phyloP scores from a whole-genome alignment of 805 yeast species.

The Suhomyces emberorum region DNA sequence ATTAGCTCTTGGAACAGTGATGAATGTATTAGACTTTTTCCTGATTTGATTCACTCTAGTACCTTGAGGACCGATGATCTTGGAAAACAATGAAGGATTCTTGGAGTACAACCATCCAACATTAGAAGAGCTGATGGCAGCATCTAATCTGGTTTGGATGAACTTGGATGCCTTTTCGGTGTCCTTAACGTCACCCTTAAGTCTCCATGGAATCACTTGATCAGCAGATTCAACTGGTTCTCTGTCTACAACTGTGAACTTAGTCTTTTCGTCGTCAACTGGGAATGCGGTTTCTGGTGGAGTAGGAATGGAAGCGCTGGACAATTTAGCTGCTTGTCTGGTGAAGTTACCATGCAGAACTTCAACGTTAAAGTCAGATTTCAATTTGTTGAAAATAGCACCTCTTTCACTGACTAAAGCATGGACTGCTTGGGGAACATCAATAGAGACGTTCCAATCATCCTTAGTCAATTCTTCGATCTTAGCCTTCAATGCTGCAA shows the following conservation, averaged over 20 bases:
- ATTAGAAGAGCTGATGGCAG: constrained; percentile 43
- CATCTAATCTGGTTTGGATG: constrained; percentile 48
- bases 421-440: constrained; percentile 57
- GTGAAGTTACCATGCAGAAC: constrained; percentile 55
- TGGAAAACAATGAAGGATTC: constrained; percentile 51
- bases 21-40: constrained; percentile 51
- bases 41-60: constrained; percentile 61
- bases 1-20: constrained; percentile 59
- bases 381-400: constrained; percentile 52
- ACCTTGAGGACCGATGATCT: constrained; percentile 77
- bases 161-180: constrained; percentile 51
- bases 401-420: constrained; percentile 67
- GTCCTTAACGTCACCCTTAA: constrained; percentile 50
- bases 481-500: constrained; percentile 61
- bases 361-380: constrained; percentile 51
- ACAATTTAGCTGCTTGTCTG: constrained; percentile 49
- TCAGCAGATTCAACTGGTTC: constrained; percentile 24
- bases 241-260: constrained; percentile 46
- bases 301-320: constrained; percentile 39
- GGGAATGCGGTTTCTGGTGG: constrained; percentile 50
- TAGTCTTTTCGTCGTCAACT: constrained; percentile 33
- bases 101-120: constrained; percentile 64
- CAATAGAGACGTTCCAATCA: constrained; percentile 50
- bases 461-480: constrained; percentile 61
- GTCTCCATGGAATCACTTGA: constrained; percentile 59